phyloP scores from a whole-genome alignment of 2,329 filamentous ascomycete genomes.

The Purpureocillium takamizusanense region DNA sequence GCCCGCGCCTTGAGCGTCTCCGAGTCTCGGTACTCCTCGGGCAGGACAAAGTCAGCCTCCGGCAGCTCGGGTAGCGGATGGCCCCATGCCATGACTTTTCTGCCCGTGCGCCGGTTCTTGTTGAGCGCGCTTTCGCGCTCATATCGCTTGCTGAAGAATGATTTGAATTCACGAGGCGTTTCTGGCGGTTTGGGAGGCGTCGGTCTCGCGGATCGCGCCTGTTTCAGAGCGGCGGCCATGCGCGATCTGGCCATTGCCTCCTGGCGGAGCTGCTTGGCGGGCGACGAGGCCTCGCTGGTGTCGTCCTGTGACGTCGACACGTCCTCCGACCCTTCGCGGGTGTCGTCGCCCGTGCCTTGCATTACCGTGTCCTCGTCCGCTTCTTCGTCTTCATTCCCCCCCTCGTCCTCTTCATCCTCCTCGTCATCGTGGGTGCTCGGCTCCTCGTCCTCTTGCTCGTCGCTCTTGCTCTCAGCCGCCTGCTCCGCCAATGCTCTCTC shows the following conservation, averaged over 20 bases:
- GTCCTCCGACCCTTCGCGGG: slow-evolving; percentile 9
- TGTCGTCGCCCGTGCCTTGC: slow-evolving; percentile 18
- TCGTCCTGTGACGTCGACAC: slow-evolving; percentile 43
- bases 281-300: slow-evolving; percentile 32
- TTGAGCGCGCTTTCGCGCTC: slow-evolving; percentile 73
- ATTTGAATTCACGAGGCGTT: slow-evolving; percentile 60
- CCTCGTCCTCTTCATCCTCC: slow-evolving; percentile 25
- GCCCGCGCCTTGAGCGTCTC: slow-evolving; percentile 50
- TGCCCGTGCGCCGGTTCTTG: slow-evolving; percentile 57
- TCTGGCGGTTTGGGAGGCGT: slow-evolving; percentile 22
- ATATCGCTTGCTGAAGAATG: slow-evolving; percentile 76
- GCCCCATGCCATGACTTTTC: slow-evolving; percentile 73
- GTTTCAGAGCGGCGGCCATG: slow-evolving; percentile 25
- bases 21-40: slow-evolving; percentile 51
- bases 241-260: slow-evolving; percentile 53
- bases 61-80: slow-evolving; percentile 65
- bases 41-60: slow-evolving; percentile 66
- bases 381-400: slow-evolving; percentile 13
- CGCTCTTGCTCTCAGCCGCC: slow-evolving; percentile 25
- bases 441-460: slow-evolving; percentile 14
- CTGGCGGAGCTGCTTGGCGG: slow-evolving; percentile 64
- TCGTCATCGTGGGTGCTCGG: slow-evolving; percentile 11
- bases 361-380: slow-evolving; percentile 10
- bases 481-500: slow-evolving; percentile 42
- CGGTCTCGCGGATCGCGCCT: slow-evolving; percentile 17